Evolutionary conservation across 2,329 filamentous ascomycete species (phyloP).

Genomic region (Xylariomycetidae sp.): DNA sequence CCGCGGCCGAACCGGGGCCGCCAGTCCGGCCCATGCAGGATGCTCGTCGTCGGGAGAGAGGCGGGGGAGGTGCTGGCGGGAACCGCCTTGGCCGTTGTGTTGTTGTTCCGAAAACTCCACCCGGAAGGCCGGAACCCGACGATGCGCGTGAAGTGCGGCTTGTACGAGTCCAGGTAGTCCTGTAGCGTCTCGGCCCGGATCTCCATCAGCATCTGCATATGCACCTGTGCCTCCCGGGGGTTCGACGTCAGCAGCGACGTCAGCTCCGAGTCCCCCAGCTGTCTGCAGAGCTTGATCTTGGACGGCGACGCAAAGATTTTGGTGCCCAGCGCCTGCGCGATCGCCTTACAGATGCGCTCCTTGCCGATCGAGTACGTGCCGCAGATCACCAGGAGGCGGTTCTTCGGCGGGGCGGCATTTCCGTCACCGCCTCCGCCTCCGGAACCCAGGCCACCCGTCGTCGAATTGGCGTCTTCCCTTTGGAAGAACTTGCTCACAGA

Average conservation of each 20-base stretch:
- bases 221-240: slow-evolving; percentile 83
- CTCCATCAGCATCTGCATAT: slow-evolving; percentile 96
- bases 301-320: slow-evolving; percentile 84
- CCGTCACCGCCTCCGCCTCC: slow-evolving; percentile 20
- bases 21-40: slow-evolving; percentile 64
- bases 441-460: slow-evolving; percentile 7
- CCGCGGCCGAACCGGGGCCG: slow-evolving; percentile 64
- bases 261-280: slow-evolving; percentile 82
- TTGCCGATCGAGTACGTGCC: slow-evolving; percentile 98
- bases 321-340: slow-evolving; percentile 76
- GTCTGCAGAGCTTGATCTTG: slow-evolving; percentile 80
- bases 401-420: slow-evolving; percentile 30
- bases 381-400: slow-evolving; percentile 82
- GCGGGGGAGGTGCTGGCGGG: slow-evolving; percentile 46
- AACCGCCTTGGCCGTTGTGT: slow-evolving; percentile 53
- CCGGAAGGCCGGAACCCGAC: slow-evolving; percentile 90
- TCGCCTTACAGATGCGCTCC: slow-evolving; percentile 89
- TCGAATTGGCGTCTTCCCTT: slow-evolving; percentile 26
- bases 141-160: slow-evolving; percentile 76
- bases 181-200: slow-evolving; percentile 86
- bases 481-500: slow-evolving; percentile 51
- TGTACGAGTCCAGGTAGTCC: slow-evolving; percentile 79
- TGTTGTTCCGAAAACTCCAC: slow-evolving; percentile 83
- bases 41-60: slow-evolving; percentile 43
- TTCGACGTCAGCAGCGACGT: slow-evolving; percentile 71